These are phyloP conservation scores for Talaromyces rugulosus DNA, from an alignment of 2,329 filamentous ascomycete genomes.

Conservation along the genomic window DNA sequence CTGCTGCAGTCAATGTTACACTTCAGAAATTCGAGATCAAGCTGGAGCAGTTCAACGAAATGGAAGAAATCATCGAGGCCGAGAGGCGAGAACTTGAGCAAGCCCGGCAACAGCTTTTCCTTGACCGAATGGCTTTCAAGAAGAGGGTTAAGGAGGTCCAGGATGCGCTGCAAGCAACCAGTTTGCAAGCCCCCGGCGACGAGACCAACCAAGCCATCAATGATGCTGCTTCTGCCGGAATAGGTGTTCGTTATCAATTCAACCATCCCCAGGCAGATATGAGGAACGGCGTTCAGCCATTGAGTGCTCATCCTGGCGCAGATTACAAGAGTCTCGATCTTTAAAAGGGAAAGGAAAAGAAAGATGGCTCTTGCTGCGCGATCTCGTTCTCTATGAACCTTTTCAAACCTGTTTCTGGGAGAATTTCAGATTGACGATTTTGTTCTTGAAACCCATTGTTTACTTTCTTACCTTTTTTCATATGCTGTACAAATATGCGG, in stretches of 20 bases:
- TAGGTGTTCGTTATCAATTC: slow-evolving; percentile 40
- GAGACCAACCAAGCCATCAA: slow-evolving; percentile 34
- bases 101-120: slow-evolving; percentile 85
- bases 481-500: slow-evolving; percentile 5
- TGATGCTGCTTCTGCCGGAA: slow-evolving; percentile 30
- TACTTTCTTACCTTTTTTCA: neutral
- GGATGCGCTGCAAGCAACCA: slow-evolving; percentile 56
- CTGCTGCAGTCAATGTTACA: slow-evolving; percentile 87
- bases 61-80: slow-evolving; percentile 86
- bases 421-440: neutral
- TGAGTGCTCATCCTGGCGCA: slow-evolving; percentile 36
- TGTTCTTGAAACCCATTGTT: neutral
- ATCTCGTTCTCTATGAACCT: neutral
- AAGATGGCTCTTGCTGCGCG: neutral
- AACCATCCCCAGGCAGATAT: slow-evolving; percentile 29
- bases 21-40: slow-evolving; percentile 95
- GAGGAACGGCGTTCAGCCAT: slow-evolving; percentile 32
- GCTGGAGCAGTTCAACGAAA: slow-evolving; percentile 91
- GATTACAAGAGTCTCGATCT: slow-evolving; percentile 42
- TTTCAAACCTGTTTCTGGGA: neutral
- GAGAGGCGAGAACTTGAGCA: slow-evolving; percentile 91
- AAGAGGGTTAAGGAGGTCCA: slow-evolving; percentile 80
- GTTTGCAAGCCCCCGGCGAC: slow-evolving; percentile 39
- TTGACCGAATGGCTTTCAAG: slow-evolving; percentile 87
- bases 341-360: slow-evolving; percentile 20